These are phyloP conservation scores for Cordyceps sp. DNA, from an alignment of 2,329 filamentous ascomycete genomes.

Conservation along the genomic window DNA sequence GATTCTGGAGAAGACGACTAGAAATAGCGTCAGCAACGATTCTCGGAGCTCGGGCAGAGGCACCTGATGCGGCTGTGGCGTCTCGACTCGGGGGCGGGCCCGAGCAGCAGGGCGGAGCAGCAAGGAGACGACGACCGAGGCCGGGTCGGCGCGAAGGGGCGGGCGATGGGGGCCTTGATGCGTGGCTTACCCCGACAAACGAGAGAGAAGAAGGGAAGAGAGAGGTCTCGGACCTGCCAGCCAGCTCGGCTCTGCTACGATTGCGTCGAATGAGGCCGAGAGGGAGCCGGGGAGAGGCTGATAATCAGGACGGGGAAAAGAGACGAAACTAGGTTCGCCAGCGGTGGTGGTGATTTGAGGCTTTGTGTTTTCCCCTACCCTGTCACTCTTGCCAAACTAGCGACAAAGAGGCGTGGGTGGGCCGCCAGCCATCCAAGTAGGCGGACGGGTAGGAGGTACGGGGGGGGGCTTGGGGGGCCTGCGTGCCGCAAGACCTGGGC, in stretches of 20 bases:
- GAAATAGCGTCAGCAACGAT: too few species aligned
- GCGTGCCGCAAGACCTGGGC: neutral
- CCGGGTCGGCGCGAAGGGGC: constrained; percentile 2
- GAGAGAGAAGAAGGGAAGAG: constrained; percentile 9
- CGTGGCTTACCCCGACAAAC: constrained; percentile 14
- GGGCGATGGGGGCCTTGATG: constrained; percentile 4
- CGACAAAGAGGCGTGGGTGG: constrained; percentile 12
- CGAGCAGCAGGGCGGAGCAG: neutral
- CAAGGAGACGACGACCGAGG: neutral
- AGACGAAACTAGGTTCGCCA: constrained; percentile 8
- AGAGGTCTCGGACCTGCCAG: constrained; percentile 12
- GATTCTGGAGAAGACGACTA: too few species aligned
- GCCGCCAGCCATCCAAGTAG: constrained; percentile 3
- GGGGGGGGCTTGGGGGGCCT: too few species aligned
- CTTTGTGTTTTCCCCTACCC: constrained; percentile 23
- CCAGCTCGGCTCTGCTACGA: constrained; percentile 20
- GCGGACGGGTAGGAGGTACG: constrained; percentile 2
- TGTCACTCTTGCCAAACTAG: constrained; percentile 15
- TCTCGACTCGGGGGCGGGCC: too few species aligned
- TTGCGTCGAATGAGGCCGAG: constrained; percentile 23
- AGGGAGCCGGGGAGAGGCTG: constrained; percentile 10
- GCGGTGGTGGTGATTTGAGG: constrained; percentile 20
- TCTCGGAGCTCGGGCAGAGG: too few species aligned
- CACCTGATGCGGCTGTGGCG: too few species aligned
- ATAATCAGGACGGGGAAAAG: constrained; percentile 8